Percentiles rank a stretch among this genome's conserved stretches.
Evolutionary conservation across 306 rosid species (phyloP).

Genomic region (Gastrolobium bilobum): DNA sequence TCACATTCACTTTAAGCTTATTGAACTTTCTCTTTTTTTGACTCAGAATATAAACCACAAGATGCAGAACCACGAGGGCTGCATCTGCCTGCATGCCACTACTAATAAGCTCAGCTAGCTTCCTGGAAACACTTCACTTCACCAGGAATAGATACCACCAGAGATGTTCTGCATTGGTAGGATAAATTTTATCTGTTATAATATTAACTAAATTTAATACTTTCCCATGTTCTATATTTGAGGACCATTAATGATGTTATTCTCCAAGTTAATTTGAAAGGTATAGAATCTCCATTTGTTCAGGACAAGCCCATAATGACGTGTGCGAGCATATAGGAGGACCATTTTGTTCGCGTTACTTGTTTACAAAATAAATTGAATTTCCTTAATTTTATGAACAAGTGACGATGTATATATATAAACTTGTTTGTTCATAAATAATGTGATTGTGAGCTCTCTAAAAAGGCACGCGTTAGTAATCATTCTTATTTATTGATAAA

Average conservation of each 20-base stretch:
- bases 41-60: slow-evolving; percentile 43
- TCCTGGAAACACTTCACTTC: slow-evolving; percentile 38
- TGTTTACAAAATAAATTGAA: no score
- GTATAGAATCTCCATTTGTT: slow-evolving; percentile 44
- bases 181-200: slow-evolving; percentile 11
- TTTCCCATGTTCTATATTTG: slow-evolving; percentile 22
- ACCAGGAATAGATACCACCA: slow-evolving; percentile 32
- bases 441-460: no score
- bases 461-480: no score
- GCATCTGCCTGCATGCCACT: background rate
- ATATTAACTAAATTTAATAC: slow-evolving; percentile 42
- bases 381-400: no score
- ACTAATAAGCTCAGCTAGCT: slow-evolving; percentile 29
- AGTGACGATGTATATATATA: no score
- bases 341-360: no score
- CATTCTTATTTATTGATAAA: no score
- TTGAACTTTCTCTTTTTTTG: slow-evolving; percentile 22
- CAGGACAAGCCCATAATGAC: slow-evolving; percentile 25
- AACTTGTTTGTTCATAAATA: no score
- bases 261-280: slow-evolving; percentile 45
- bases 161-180: slow-evolving; percentile 13
- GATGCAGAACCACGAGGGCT: slow-evolving; percentile 27
- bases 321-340: background rate
- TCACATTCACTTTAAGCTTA: slow-evolving; percentile 14
- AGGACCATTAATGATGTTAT: slow-evolving; percentile 41